Evolutionary conservation across 1,139 yeast genomes (phyloP), one percentile per base, ranked within the genome.

Genomic region (Kodamaea fungicola): DNA sequence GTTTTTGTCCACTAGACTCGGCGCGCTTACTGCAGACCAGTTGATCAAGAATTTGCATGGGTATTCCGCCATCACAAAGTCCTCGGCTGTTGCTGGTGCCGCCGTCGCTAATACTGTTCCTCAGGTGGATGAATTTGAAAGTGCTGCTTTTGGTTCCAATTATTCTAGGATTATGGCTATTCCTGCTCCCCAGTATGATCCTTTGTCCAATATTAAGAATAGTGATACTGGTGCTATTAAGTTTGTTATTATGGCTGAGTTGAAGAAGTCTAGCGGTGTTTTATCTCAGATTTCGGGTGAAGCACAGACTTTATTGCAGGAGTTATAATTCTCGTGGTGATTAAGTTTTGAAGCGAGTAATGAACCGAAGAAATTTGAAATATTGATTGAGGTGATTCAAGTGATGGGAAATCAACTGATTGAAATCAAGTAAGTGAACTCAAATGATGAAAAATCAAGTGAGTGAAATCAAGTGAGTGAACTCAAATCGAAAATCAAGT

Each of bases 61-160:
- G 4, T 65, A 75, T 29, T 73, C 59, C 31, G 67, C 70, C 2
- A 54, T 71, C 9, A 47, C 46, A 10, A 59, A 57, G 32, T 55
- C 63, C 9, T 53, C 59, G 22, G 54, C 52, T 7, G 60, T 62
- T 10, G 61, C 59, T 33, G 55, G 57, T 35, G 53, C 61, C 28
- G 60, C 58, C 23, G 45, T 50, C 2, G 44, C 38, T 10, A 38
- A 32, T 1, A 49, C 48, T 6, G 8, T 44, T 46, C 45, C 56
- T 43, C 42, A 65, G 44, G 61, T 52, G 31, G 74, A 74, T 38
- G 87, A 80, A 38, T 57, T 78, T 29, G 89, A 82, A 43, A 87
- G 81, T 32, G 80, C 81, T 30, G 71, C 94, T 1, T 92, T 89
- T 62, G 97, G 97, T 2, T 83, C 96, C 0, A 79, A 81, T 35